phyloP scores from a whole-genome alignment of 75 land plant species.

The Picea glauca region DNA sequence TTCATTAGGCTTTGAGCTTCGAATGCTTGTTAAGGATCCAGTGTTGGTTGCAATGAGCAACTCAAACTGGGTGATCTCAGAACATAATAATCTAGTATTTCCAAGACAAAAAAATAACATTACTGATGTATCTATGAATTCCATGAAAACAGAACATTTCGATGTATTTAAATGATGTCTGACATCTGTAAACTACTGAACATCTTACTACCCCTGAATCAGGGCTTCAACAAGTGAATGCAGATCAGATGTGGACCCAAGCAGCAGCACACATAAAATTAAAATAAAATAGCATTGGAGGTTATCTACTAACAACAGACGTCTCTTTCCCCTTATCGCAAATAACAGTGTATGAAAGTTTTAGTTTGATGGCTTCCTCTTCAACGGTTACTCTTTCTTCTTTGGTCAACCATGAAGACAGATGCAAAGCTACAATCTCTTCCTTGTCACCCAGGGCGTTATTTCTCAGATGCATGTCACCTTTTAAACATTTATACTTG shows the following conservation, averaged over 20 bases:
- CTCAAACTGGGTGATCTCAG: not conserved
- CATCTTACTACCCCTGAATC: not conserved
- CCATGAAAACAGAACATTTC: not conserved
- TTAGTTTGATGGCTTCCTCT: constrained; percentile 34
- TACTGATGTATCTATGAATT: not conserved
- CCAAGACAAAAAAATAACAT: not conserved
- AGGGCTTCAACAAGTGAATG: not conserved
- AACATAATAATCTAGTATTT: not conserved
- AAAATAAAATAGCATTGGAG: not conserved
- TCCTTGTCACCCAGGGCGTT: constrained; percentile 14
- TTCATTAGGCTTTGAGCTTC: not conserved
- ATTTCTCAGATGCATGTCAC: constrained; percentile 17
- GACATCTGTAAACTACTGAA: not conserved
- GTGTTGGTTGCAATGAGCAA: not conserved
- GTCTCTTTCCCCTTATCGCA: constrained; percentile 14
- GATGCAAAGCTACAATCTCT: constrained; percentile 28
- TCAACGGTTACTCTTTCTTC: constrained; percentile 51
- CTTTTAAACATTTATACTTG: constrained; percentile 16
- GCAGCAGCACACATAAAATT: not conserved
- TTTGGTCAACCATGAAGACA: constrained; percentile 50
- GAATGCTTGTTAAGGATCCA: not conserved
- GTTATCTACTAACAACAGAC: not conserved
- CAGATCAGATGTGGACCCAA: not conserved
- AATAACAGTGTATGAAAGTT: constrained; percentile 31
- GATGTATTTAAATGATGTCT: not conserved